Percentiles rank a stretch among this genome's conserved stretches.
Conservation (phyloP, 257 asterid species). For the Paulownia fortunei region DNA sequence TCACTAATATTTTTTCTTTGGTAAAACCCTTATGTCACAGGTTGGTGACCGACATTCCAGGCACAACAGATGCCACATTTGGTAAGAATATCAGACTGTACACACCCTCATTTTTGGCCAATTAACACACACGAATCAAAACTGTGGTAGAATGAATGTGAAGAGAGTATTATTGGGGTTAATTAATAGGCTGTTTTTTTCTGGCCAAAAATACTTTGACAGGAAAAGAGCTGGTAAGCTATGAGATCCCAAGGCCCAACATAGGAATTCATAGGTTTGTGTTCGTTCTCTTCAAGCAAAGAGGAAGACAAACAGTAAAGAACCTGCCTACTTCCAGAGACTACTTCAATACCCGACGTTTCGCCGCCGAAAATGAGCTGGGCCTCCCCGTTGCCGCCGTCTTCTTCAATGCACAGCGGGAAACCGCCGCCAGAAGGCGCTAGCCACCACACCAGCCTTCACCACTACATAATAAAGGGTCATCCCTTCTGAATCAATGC, state of each 20-base stretch:
- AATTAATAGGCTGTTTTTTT: not conserved
- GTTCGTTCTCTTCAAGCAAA: constrained; percentile 74
- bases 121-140: not conserved
- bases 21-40: constrained; percentile 42
- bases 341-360: constrained; percentile 64
- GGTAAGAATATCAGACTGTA: constrained; percentile 51
- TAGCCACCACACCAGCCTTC: not conserved
- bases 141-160: not conserved
- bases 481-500: not conserved
- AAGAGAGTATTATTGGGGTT: not conserved
- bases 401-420: constrained; percentile 91
- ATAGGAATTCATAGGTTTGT: constrained; percentile 91
- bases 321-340: constrained; percentile 62
- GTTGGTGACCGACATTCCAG: constrained; percentile 92
- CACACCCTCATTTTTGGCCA: not conserved
- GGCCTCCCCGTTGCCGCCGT: constrained; percentile 90
- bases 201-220: not conserved
- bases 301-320: constrained; percentile 57
- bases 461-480: no score
- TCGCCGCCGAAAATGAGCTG: constrained; percentile 72
- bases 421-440: constrained; percentile 90
- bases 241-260: constrained; percentile 74
- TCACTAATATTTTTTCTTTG: not conserved
- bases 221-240: constrained; percentile 72
- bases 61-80: constrained; percentile 83